Conservation (phyloP, 495 filamentous ascomycete genomes). For the Entonaema liquescens region DNA sequence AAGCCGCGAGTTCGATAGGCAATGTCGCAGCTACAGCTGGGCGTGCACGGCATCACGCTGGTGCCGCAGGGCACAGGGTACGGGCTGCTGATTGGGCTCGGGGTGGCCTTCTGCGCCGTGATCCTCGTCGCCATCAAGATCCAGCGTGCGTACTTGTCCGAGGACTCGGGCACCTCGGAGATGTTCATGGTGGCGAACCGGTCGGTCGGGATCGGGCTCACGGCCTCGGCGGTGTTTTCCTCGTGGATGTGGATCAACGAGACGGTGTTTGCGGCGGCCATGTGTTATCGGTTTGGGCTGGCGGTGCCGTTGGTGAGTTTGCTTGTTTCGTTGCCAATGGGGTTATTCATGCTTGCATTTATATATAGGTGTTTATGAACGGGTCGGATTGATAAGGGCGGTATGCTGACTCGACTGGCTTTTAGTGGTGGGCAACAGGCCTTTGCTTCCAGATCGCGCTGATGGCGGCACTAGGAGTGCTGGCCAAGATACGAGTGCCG, state of each 20-base stretch:
- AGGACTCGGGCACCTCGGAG: conserved; percentile 87
- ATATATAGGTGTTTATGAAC: too few relatives aligned
- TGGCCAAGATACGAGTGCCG: conserved; percentile 77
- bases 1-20: too few relatives aligned
- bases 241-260: conserved; percentile 85
- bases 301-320: conserved; percentile 72
- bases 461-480: conserved; percentile 84
- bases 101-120: conserved; percentile 65
- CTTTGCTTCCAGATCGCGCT: conserved; percentile 73
- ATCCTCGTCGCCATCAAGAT: conserved; percentile 70
- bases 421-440: conserved; percentile 68
- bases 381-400: too few relatives aligned
- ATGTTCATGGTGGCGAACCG: conserved; percentile 88
- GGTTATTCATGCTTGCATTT: too few relatives aligned
- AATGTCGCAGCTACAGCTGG: conserved; percentile 32
- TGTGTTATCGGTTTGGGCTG: conserved; percentile 83
- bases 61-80: conserved; percentile 67
- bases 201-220: conserved; percentile 83
- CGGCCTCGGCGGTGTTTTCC: conserved; percentile 82
- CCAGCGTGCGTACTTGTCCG: conserved; percentile 71
- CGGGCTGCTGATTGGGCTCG: conserved; percentile 74
- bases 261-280: conserved; percentile 71
- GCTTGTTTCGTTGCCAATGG: too few relatives aligned
- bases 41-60: conserved; percentile 34
- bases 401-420: conserved; percentile 13